Evolutionary conservation across 805 yeast species (phyloP), one percentile per base, ranked within the genome.

Genomic region (Candida montana): DNA sequence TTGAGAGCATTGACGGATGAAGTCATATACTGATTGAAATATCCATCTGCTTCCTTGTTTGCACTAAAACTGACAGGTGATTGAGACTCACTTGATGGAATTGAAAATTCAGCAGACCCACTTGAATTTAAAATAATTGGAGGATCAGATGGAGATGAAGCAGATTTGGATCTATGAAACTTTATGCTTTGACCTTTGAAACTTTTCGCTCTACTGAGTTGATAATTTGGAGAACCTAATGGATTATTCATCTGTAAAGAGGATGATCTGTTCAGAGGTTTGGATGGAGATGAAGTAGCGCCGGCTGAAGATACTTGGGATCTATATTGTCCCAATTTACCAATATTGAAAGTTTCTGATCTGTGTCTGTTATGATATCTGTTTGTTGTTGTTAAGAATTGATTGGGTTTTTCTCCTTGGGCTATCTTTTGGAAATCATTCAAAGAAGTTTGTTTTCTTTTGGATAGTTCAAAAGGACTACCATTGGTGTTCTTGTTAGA

Each of bases 361-460:
- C 58, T 45, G 35, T 52, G 57, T 17, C 61, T 51, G 18, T 37
- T 44, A 39, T 55, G 61, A 23, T 47, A 34, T 24, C 38, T 36
- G 5, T 13, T 16, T 3, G 27, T 20, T 15, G 26, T 17, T 26
- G 29, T 8, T 26, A 13, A 8, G 5, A 13, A 11, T 5, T 7
- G 29, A 8, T 16, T 31, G 27, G 9, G 10, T 37, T 12, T 26
- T 10, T 34, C 31, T 20, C 31, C 31, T 29, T 10, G 31, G 2
- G 13, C 18, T 9, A 17, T 7, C 11, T 26, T 37, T 23, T 36
- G 18, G 30, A 33, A 31, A 33, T 37, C 45, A n/a, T 45, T 40
- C 13, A 42, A 5, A 6, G 46, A 32, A 12, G 33, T 24, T 28
- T 40, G 39, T 18, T 43, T 38, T 26, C 35, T 36, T 4, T 29